A percentile compares a stretch with the other conserved stretches of the same genome.
phyloP scores from a whole-genome alignment of 2,329 filamentous ascomycete species.

The Escovopsis weberi region DNA sequence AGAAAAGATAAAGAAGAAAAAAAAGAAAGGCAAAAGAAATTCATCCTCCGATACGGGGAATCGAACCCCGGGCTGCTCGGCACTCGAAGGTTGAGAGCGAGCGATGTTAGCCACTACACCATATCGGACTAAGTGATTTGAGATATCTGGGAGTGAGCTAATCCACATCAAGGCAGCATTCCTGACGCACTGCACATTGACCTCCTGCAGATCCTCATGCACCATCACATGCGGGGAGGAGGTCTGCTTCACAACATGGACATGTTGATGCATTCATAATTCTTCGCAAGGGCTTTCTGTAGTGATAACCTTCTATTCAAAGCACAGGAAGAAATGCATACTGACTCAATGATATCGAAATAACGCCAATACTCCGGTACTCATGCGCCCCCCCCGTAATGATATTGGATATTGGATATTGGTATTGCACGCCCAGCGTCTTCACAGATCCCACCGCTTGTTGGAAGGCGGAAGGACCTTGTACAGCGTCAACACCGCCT shows the following conservation, averaged over 20 bases:
- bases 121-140: conserved; percentile 12
- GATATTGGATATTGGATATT: too few species aligned
- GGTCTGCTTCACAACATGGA: too few species aligned
- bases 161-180: too few species aligned
- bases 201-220: too few species aligned
- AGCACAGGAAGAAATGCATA: too few species aligned
- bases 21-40: not conserved
- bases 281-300: too few species aligned
- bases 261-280: too few species aligned
- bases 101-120: conserved; percentile 22
- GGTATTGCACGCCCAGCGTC: not conserved
- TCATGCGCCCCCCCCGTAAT: not conserved
- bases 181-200: too few species aligned
- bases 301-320: too few species aligned
- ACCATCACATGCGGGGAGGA: too few species aligned
- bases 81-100: conserved; percentile 13
- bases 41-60: conserved; percentile 7
- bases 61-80: conserved; percentile 9
- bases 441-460: not conserved
- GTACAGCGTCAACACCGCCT: conserved; percentile 19
- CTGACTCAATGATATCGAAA: not conserved
- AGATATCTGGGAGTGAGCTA: too few species aligned
- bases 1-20: not conserved
- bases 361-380: not conserved
- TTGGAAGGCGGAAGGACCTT: not conserved